A percentile compares a stretch with the other conserved stretches of the same genome.
Evolutionary conservation across 1,284 basidiomycete genomes (phyloP).

Genomic region (Apiotrichum mycotoxinovorans): DNA sequence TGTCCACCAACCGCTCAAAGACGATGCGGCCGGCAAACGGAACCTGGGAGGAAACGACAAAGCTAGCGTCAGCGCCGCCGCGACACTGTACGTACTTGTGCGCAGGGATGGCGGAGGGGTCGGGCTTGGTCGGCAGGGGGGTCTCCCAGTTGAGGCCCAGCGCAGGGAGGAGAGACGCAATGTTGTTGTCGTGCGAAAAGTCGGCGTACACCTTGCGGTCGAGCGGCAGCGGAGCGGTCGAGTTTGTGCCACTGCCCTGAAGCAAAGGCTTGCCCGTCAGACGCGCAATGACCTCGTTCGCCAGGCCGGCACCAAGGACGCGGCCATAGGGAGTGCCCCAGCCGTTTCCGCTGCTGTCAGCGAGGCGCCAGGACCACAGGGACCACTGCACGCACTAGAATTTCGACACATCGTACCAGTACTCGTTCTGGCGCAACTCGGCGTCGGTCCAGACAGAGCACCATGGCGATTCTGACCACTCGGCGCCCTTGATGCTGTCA

Average conservation of each 20-base stretch:
- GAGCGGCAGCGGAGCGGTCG: constrained; percentile 18
- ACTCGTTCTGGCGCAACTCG: constrained; percentile 15
- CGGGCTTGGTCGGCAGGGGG: background rate
- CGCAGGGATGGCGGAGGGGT: background rate
- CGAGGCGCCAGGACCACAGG: no score
- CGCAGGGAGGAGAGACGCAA: constrained; percentile 13
- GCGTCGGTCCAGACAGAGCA: background rate
- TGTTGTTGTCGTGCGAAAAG: constrained; percentile 19
- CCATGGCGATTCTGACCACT: background rate
- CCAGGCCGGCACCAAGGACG: background rate
- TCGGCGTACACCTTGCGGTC: constrained; percentile 18
- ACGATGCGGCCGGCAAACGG: constrained; percentile 4
- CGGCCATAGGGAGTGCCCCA: background rate
- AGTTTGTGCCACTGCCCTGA: constrained; percentile 16
- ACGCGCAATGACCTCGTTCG: constrained; percentile 19
- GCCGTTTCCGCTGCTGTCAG: background rate
- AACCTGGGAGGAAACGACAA: background rate
- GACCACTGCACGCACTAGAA: constrained; percentile 3
- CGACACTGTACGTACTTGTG: constrained; percentile 4
- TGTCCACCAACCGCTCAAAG: background rate
- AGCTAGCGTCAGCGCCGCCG: background rate
- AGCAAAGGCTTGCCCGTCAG: constrained; percentile 11
- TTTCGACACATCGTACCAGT: constrained; percentile 5
- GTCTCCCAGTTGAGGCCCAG: constrained; percentile 8
- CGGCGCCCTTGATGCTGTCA: background rate